Percentiles rank a stretch among this genome's conserved stretches.
These are phyloP conservation scores for Septoria linicola DNA, from an alignment of 2,329 filamentous ascomycete genomes.

Conservation along the genomic window DNA sequence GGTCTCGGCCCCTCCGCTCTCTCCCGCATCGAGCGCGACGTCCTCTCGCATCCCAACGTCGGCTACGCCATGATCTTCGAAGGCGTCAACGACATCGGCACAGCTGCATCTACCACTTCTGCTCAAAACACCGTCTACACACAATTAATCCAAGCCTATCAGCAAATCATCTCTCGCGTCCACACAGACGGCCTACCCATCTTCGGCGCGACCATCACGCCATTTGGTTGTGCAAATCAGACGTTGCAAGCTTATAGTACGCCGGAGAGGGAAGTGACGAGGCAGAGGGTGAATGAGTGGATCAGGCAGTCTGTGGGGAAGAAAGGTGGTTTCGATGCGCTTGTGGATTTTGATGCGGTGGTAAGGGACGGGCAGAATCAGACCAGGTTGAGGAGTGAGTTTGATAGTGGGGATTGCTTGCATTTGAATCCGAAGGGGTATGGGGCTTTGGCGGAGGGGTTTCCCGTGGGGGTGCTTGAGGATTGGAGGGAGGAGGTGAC, in stretches of 20 bases:
- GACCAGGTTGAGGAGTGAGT: slow-evolving; percentile 52
- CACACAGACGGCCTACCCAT: slow-evolving; percentile 56
- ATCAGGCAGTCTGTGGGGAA: slow-evolving; percentile 49
- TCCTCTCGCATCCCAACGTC: slow-evolving; percentile 58
- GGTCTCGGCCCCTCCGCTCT: slow-evolving; percentile 63
- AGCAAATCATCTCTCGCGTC: slow-evolving; percentile 57
- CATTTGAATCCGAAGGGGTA: slow-evolving; percentile 63
- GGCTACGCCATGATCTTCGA: slow-evolving; percentile 65
- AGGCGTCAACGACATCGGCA: slow-evolving; percentile 68
- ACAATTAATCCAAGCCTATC: slow-evolving; percentile 57
- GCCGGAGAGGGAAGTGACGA: slow-evolving; percentile 55
- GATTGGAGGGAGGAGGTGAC: slow-evolving; percentile 29
- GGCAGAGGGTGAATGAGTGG: slow-evolving; percentile 60
- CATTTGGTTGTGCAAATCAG: slow-evolving; percentile 52
- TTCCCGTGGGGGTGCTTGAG: slow-evolving; percentile 57
- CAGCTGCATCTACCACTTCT: slow-evolving; percentile 44
- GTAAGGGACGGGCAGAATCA: slow-evolving; percentile 53
- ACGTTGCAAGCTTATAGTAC: slow-evolving; percentile 55
- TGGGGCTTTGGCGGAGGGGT: slow-evolving; percentile 57
- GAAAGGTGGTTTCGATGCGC: slow-evolving; percentile 55
- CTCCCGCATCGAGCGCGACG: slow-evolving; percentile 62
- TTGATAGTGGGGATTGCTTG: slow-evolving; percentile 63
- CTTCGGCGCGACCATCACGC: slow-evolving; percentile 66
- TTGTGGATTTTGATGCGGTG: slow-evolving; percentile 62
- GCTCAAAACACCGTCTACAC: slow-evolving; percentile 52